Percentiles rank a stretch among this genome's conserved stretches.
Evolutionary conservation across 106 monocot genomes (phyloP).

Genomic region (Vanilla planifolia): DNA sequence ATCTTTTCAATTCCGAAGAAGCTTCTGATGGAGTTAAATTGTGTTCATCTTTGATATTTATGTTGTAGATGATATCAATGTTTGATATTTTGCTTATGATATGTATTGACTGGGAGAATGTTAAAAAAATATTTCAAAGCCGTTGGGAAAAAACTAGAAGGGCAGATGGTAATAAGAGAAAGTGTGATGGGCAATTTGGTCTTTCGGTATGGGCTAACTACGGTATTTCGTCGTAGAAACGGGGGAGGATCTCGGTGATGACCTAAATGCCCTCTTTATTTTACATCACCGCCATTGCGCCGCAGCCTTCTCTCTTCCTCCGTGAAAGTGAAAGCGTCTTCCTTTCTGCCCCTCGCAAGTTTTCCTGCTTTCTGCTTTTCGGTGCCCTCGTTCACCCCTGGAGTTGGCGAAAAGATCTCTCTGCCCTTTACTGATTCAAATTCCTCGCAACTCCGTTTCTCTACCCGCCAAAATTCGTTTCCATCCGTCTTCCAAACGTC

Average conservation of each 20-base stretch:
- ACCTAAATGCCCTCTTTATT: slow-evolving; percentile 21
- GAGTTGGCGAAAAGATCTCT: background rate
- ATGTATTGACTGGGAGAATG: too few species aligned
- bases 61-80: too few species aligned
- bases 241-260: background rate
- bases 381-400: background rate
- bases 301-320: background rate
- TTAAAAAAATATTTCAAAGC: too few species aligned
- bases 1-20: too few species aligned
- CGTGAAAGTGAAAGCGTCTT: background rate
- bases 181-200: background rate
- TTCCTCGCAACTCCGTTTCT: background rate
- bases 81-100: too few species aligned
- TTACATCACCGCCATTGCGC: slow-evolving; percentile 1
- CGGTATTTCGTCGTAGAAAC: background rate
- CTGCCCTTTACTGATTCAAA: slow-evolving; percentile 6
- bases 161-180: background rate
- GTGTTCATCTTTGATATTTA: too few species aligned
- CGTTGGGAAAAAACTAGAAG: background rate
- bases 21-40: too few species aligned
- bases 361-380: background rate
- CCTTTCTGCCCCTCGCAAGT: slow-evolving; percentile 25
- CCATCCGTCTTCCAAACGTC: background rate
- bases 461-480: background rate
- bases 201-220: background rate